Conservation (phyloP, 73 alveolate genomes). For the Paramecium tetraurelia region DNA sequence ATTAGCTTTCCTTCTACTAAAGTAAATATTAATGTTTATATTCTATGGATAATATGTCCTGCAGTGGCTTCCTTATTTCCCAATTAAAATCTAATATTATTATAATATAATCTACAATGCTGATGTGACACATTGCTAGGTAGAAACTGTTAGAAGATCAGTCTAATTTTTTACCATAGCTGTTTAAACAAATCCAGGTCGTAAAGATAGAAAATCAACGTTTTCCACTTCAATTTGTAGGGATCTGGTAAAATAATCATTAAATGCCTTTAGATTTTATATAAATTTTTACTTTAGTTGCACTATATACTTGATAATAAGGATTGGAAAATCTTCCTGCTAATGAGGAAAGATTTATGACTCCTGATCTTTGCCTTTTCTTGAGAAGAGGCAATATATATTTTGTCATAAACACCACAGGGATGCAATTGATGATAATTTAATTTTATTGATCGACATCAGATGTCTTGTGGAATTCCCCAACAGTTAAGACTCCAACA, state of each 20-base stretch:
- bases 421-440: neutral
- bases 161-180: neutral
- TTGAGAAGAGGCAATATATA: neutral
- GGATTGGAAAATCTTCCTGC: conserved; percentile 50
- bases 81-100: neutral
- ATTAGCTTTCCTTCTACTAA: neutral
- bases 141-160: neutral
- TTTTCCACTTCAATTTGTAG: neutral
- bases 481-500: conserved; percentile 7
- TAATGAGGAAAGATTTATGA: conserved; percentile 26
- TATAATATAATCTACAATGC: neutral
- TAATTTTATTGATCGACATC: neutral
- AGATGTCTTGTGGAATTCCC: neutral
- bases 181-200: conserved; percentile 12
- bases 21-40: neutral
- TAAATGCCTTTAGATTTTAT: neutral
- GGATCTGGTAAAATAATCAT: conserved; percentile 50
- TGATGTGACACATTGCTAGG: neutral
- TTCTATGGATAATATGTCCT: conserved; percentile 14
- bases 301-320: conserved; percentile 14
- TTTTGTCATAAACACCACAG: conserved; percentile 11
- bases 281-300: neutral
- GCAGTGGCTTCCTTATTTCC: neutral
- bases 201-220: neutral
- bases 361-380: conserved; percentile 43